phyloP scores from a whole-genome alignment of 768 basidiomycete species.

The Amanita pseudoporphyria region DNA sequence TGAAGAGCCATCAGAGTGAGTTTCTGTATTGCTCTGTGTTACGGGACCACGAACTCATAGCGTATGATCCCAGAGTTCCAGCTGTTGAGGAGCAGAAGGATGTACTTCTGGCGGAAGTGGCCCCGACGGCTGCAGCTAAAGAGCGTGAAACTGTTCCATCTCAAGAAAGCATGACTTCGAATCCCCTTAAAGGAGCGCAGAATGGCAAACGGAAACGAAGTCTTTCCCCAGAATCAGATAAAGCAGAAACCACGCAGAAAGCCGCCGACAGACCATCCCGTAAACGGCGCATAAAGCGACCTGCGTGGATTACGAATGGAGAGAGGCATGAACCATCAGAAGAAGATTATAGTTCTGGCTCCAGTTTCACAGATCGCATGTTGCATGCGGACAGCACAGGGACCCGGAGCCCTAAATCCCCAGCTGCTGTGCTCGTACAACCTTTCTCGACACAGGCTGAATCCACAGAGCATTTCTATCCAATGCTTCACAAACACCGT shows the following conservation, averaged over 20 bases:
- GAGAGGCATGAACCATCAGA: slow-evolving; percentile 11
- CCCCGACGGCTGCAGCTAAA: not conserved
- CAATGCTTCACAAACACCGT: slow-evolving; percentile 30
- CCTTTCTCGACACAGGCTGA: slow-evolving; percentile 7
- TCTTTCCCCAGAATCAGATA: not conserved
- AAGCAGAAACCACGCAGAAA: not conserved
- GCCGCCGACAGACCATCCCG: not conserved
- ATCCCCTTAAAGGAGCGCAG: not conserved
- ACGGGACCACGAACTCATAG: no score
- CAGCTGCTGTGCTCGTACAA: slow-evolving; percentile 4
- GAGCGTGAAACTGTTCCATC: not conserved
- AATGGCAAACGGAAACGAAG: slow-evolving; percentile 17
- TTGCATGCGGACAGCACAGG: not conserved
- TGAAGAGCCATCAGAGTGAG: not conserved
- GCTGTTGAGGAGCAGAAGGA: not conserved
- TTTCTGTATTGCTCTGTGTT: not conserved
- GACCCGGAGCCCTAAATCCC: not conserved
- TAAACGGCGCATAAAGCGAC: not conserved
- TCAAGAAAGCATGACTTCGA: not conserved
- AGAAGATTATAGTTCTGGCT: slow-evolving; percentile 26
- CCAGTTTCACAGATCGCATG: slow-evolving; percentile 23
- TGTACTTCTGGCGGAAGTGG: not conserved
- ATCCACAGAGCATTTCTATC: slow-evolving; percentile 17
- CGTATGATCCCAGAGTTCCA: not conserved
- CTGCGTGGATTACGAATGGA: not conserved